A percentile compares a stretch with the other conserved stretches of the same genome.
Evolutionary conservation across 2,329 filamentous ascomycete genomes (phyloP).

Genomic region (Fusarium zealandicum): DNA sequence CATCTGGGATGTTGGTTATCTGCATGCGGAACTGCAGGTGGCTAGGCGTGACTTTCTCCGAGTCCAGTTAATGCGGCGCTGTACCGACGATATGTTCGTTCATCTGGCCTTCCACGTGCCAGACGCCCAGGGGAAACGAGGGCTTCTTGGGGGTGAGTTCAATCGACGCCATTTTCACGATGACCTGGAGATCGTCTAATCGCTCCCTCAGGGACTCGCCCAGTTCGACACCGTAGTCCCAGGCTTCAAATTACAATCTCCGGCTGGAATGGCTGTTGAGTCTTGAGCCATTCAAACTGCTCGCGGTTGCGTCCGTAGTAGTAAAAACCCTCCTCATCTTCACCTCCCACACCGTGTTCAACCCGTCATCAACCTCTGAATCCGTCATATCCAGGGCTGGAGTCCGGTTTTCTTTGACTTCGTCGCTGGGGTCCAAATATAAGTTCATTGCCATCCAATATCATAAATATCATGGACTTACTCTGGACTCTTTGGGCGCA

Average conservation of each 20-base stretch:
- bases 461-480: background rate
- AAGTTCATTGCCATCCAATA: accelerated
- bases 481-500: slow-evolving; percentile 2
- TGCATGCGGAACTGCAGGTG: slow-evolving; percentile 32
- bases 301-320: background rate
- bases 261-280: slow-evolving; percentile 23
- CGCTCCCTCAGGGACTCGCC: slow-evolving; percentile 8
- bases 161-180: slow-evolving; percentile 62
- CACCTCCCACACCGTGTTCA: slow-evolving; percentile 22
- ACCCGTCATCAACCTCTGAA: slow-evolving; percentile 14
- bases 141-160: slow-evolving; percentile 37
- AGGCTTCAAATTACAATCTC: slow-evolving; percentile 51
- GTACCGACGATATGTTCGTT: slow-evolving; percentile 43
- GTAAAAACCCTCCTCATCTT: slow-evolving; percentile 4
- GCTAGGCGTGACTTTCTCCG: slow-evolving; percentile 32
- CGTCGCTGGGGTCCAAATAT: slow-evolving; percentile 13
- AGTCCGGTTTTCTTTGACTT: slow-evolving; percentile 18
- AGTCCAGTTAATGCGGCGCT: slow-evolving; percentile 40
- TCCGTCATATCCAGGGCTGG: background rate
- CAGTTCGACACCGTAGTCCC: slow-evolving; percentile 18
- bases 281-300: slow-evolving; percentile 7
- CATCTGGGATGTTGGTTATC: slow-evolving; percentile 1
- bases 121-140: slow-evolving; percentile 17
- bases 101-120: slow-evolving; percentile 40
- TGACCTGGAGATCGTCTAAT: slow-evolving; percentile 55